A percentile compares a stretch with the other conserved stretches of the same genome.
These are phyloP conservation scores for Globisporangium iwayamae DNA, from an alignment of 352 stramenopile genomes.

Conservation along the genomic window DNA sequence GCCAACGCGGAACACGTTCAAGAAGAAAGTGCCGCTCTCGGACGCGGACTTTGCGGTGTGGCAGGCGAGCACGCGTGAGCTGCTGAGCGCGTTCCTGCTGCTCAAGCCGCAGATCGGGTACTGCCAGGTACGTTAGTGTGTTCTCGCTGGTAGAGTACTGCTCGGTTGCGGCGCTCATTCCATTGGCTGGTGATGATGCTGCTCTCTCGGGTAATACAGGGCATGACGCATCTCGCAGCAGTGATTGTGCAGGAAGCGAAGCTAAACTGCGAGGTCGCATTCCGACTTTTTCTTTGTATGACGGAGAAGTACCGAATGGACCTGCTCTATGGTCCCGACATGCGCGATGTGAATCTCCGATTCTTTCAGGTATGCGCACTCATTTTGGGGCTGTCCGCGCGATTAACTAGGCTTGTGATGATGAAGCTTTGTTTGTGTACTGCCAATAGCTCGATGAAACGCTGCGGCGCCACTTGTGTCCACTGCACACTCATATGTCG, in stretches of 20 bases:
- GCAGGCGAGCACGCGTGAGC: constrained; percentile 34
- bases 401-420: too few relatives aligned
- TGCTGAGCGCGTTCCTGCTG: constrained; percentile 38
- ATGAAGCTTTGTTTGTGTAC: not conserved
- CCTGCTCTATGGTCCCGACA: constrained; percentile 39
- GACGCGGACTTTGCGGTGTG: constrained; percentile 30
- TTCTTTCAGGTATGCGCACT: constrained; percentile 30
- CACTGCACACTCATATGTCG: constrained; percentile 39
- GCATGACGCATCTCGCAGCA: constrained; percentile 44
- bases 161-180: not conserved
- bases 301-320: constrained; percentile 52
- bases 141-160: not conserved
- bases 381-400: too few relatives aligned
- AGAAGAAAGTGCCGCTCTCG: constrained; percentile 27
- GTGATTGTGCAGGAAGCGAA: constrained; percentile 43
- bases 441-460: constrained; percentile 34
- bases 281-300: constrained; percentile 44
- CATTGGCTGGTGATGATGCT: not conserved
- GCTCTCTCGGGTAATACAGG: constrained; percentile 14
- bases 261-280: constrained; percentile 42
- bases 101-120: constrained; percentile 55
- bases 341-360: constrained; percentile 50
- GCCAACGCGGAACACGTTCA: constrained; percentile 12
- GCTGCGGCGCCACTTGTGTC: constrained; percentile 32
- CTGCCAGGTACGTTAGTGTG: constrained; percentile 28